phyloP scores from a whole-genome alignment of 768 basidiomycete genomes.

The Xerocomellus intermedius region DNA sequence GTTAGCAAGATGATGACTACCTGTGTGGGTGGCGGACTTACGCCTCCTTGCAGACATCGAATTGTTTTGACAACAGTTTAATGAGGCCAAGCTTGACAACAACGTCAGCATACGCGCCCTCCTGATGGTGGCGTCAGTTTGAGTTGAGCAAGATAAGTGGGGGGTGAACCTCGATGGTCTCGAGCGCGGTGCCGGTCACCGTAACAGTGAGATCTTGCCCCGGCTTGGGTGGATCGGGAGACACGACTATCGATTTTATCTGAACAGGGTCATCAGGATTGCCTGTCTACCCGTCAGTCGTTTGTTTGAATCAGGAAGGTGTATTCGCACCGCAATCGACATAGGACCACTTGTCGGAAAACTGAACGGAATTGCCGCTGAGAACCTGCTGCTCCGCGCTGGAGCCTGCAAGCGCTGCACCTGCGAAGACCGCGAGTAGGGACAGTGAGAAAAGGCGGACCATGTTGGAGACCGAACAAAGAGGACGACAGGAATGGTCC shows the following conservation, averaged over 20 bases:
- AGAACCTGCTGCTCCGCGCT: slow-evolving; percentile 32
- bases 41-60: slow-evolving; percentile 95
- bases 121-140: slow-evolving; percentile 45
- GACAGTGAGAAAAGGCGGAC: slow-evolving; percentile 28
- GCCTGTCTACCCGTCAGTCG: slow-evolving; percentile 39
- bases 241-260: slow-evolving; percentile 67
- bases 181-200: slow-evolving; percentile 58
- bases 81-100: slow-evolving; percentile 91
- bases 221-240: slow-evolving; percentile 87
- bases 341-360: slow-evolving; percentile 61
- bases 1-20: slow-evolving; percentile 1
- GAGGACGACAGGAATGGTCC: slow-evolving; percentile 24
- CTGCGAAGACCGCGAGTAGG: slow-evolving; percentile 29
- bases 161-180: slow-evolving; percentile 61
- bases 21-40: slow-evolving; percentile 43
- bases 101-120: slow-evolving; percentile 90
- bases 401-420: slow-evolving; percentile 24
- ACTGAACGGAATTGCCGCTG: slow-evolving; percentile 29
- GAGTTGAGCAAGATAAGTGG: background rate
- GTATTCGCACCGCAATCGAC: slow-evolving; percentile 65
- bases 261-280: slow-evolving; percentile 45
- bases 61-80: slow-evolving; percentile 78
- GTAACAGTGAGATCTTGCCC: slow-evolving; percentile 87
- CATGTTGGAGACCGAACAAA: slow-evolving; percentile 21
- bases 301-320: slow-evolving; percentile 4